Evolutionary conservation across 495 filamentous ascomycete species (phyloP).

Genomic region (Aspergillus hancockii): DNA sequence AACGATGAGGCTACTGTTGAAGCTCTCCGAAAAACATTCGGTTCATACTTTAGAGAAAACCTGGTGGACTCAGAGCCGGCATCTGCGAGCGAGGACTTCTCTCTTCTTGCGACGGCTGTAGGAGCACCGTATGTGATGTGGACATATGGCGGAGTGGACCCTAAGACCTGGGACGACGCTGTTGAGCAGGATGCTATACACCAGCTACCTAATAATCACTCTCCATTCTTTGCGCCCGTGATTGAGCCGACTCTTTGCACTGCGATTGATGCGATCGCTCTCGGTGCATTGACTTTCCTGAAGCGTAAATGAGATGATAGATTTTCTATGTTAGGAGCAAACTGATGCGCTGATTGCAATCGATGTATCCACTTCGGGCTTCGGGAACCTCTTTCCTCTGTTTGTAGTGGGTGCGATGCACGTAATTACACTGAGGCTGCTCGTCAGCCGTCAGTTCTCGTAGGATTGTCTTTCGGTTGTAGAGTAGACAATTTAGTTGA

Average conservation of each 20-base stretch:
- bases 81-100: constrained; percentile 57
- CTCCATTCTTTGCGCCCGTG: constrained; percentile 58
- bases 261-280: constrained; percentile 56
- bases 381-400: not conserved
- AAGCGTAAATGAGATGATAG: constrained; percentile 11
- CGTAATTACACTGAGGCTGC: not conserved
- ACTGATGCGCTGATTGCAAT: not conserved
- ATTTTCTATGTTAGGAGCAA: not conserved
- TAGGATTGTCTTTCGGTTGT: too few species aligned
- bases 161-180: constrained; percentile 47
- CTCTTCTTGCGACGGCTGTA: constrained; percentile 52
- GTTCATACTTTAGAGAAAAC: constrained; percentile 41
- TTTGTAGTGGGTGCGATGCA: not conserved
- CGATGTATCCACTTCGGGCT: not conserved
- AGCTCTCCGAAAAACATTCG: constrained; percentile 41
- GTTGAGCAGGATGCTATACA: constrained; percentile 42
- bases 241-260: constrained; percentile 60
- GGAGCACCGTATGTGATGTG: constrained; percentile 57
- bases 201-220: constrained; percentile 58
- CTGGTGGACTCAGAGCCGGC: constrained; percentile 27
- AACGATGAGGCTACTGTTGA: constrained; percentile 50
- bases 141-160: constrained; percentile 55
- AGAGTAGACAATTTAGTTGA: too few species aligned
- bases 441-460: too few species aligned
- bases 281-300: constrained; percentile 52